Conservation (phyloP, 495 filamentous ascomycete species). For the Aspergillus sclerotiicarbonarius region DNA sequence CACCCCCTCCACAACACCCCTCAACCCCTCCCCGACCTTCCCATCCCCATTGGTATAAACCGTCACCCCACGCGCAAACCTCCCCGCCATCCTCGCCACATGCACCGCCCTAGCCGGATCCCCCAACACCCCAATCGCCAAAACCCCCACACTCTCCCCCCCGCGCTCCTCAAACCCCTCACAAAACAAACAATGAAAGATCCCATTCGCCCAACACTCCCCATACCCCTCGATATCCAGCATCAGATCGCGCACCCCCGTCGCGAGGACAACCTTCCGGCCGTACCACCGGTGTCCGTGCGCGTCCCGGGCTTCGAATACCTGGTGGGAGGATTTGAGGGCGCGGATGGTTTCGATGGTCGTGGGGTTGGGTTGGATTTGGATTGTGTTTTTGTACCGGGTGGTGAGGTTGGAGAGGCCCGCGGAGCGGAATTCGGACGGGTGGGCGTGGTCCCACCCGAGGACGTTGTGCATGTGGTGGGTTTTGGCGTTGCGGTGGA, state of each 20-base stretch:
- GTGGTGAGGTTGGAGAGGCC: constrained; percentile 33
- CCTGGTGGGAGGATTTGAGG: neutral
- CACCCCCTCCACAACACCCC: too few relatives aligned
- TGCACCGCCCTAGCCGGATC: neutral
- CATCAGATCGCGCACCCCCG: constrained; percentile 39
- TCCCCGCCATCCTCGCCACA: neutral
- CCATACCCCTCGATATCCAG: constrained; percentile 34
- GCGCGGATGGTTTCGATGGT: constrained; percentile 19
- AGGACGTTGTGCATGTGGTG: constrained; percentile 53
- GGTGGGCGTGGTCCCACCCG: constrained; percentile 46
- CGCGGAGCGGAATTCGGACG: constrained; percentile 37
- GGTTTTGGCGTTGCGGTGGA: constrained; percentile 47
- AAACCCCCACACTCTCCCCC: constrained; percentile 27
- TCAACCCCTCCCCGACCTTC: too few relatives aligned
- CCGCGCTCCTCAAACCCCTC: constrained; percentile 44
- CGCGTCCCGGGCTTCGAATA: constrained; percentile 21
- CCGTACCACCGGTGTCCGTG: constrained; percentile 32
- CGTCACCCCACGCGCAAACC: neutral
- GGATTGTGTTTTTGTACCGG: constrained; percentile 40
- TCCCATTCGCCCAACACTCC: constrained; percentile 27
- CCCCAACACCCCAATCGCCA: neutral
- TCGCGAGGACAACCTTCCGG: constrained; percentile 50
- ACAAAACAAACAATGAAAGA: constrained; percentile 50
- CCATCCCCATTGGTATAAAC: too few relatives aligned
- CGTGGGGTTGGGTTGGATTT: constrained; percentile 21